Evolutionary conservation across 495 filamentous ascomycete species (phyloP), one percentile per base, ranked within the genome.

Genomic region (Neurospora sp.): DNA sequence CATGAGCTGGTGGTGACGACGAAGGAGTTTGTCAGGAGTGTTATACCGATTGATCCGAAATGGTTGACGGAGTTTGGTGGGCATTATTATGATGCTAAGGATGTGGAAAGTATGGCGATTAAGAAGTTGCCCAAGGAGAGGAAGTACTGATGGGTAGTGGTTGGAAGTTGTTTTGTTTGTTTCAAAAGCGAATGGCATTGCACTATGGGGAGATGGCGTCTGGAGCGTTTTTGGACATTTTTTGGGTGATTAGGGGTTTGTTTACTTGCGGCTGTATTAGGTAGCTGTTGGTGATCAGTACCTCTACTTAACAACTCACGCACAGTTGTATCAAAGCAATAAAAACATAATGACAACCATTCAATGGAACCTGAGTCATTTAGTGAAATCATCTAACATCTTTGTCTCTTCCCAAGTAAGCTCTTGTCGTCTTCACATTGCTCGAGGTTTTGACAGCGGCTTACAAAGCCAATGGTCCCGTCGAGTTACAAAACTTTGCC

Each of bases 71-170:
- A 99, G 82, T 93, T 94, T 59, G 96, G 96, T 65, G 96, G 94
- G 72, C 96, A 99, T 84, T 98, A 92, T 78, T 92, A 98, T 78
- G 97, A 97, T 84, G 93, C 91, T 85, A 92, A 93, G 82, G 93
- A 98, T 78, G 78, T 98, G 61, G 96, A 98, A 79, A 89, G 87
- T 22, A 73, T 98, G 73, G 83, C 91, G 79, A 92, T 93, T 70
- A 90, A 87, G 84, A 98, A 97, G 83, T 22, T 82, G 74, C 80
- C 80, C 8, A 82, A 79, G 75, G 74, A 78, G 73, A 77, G 78
- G 74, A 78, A 76, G 68, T 79, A 77, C 31, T 77, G 75, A 68
- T 14, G 12, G 18, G 4, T 20, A 27, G 38, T 31, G 12, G 40
- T 31, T 70, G 27, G 31, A 6, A 48, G 42, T n/a, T 46, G 39